A percentile compares a stretch with the other conserved stretches of the same genome.
Evolutionary conservation across 2,329 filamentous ascomycete genomes (phyloP).

Genomic region (Aotearoamyces nothofagi): DNA sequence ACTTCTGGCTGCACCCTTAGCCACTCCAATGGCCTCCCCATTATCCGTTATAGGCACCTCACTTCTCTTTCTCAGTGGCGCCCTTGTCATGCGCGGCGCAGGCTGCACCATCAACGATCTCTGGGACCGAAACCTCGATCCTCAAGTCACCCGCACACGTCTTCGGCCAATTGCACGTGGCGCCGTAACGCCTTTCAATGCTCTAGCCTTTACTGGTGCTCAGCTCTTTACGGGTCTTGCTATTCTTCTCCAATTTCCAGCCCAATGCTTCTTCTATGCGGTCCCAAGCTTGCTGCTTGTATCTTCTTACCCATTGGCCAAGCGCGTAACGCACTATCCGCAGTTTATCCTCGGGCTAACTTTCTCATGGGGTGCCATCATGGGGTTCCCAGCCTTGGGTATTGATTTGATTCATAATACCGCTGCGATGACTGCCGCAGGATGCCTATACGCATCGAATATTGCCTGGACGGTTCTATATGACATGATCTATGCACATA

Average conservation of each 20-base stretch:
- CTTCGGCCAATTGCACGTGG: conserved; percentile 68
- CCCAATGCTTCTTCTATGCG: conserved; percentile 60
- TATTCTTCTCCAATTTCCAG: conserved; percentile 62
- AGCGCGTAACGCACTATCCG: conserved; percentile 76
- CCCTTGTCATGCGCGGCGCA: conserved; percentile 73
- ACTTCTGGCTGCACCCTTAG: conserved; percentile 60
- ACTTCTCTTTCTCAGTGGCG: conserved; percentile 58
- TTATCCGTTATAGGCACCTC: conserved; percentile 47
- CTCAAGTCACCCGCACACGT: conserved; percentile 60
- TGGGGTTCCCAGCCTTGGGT: conserved; percentile 76
- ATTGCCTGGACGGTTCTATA: conserved; percentile 79
- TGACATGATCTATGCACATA: conserved; percentile 88
- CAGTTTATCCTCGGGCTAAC: conserved; percentile 71
- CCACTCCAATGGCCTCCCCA: conserved; percentile 42
- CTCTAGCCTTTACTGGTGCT: conserved; percentile 55
- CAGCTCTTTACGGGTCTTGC: conserved; percentile 62
- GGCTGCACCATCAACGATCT: conserved; percentile 85
- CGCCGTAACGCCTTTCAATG: conserved; percentile 58
- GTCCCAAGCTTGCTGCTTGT: conserved; percentile 63
- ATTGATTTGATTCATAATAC: conserved; percentile 54
- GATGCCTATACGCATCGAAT: conserved; percentile 60
- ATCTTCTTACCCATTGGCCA: conserved; percentile 65
- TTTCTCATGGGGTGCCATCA: conserved; percentile 79
- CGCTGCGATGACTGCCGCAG: conserved; percentile 48
- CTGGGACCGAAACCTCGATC: conserved; percentile 79